phyloP scores from a whole-genome alignment of 176 grass and related monocot genomes.

The Lolium multiflorum region DNA sequence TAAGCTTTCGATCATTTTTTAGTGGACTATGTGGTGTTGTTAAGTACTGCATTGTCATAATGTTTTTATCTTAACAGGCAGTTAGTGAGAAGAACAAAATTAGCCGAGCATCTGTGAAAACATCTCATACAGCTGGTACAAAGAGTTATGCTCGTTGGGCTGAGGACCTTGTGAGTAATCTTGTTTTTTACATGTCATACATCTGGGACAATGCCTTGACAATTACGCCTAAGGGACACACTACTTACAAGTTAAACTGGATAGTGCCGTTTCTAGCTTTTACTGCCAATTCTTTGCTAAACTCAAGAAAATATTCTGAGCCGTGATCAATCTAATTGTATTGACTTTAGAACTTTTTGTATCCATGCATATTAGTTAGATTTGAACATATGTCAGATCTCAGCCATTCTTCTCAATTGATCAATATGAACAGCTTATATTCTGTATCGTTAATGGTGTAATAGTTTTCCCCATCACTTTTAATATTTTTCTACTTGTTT shows the following conservation, averaged over 20 bases:
- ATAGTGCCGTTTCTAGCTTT: no score
- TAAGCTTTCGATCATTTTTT: background rate
- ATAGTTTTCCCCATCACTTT: background rate
- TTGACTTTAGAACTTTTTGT: no score
- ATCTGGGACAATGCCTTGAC: background rate
- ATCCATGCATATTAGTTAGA: no score
- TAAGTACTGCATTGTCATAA: background rate
- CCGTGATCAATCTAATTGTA: no score
- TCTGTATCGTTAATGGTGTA: no score
- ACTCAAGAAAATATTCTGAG: no score
- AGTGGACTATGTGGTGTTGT: background rate
- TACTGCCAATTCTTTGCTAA: no score
- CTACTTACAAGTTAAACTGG: no score
- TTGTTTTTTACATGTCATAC: background rate
- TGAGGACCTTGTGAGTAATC: background rate
- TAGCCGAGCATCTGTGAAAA: background rate
- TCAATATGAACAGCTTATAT: no score
- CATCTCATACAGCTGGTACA: background rate
- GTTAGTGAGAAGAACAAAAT: background rate
- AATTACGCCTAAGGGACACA: no score
- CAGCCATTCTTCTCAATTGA: no score
- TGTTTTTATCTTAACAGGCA: background rate
- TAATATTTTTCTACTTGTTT: background rate
- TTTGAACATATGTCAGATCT: no score
- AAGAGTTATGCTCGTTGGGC: slow-evolving; percentile 11